Evolutionary conservation across 2,329 filamentous ascomycete genomes (phyloP).

Genomic region (Cladosporium sp.): DNA sequence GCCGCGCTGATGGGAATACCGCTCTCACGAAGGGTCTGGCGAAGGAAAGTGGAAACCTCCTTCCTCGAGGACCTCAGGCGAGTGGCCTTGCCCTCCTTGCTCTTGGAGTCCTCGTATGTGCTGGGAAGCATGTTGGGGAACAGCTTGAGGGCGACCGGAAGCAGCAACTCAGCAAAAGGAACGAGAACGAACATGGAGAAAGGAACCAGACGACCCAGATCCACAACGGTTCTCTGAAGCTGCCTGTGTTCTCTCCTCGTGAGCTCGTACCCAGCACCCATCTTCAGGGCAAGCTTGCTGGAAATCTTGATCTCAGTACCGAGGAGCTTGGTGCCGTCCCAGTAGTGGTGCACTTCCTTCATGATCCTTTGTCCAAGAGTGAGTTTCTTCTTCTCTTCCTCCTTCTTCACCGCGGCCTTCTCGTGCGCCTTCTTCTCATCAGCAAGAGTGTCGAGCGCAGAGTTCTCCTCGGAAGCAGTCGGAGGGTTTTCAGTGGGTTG

Average conservation of each 20-base stretch:
- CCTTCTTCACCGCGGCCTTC: slow-evolving; percentile 56
- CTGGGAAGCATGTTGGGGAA: slow-evolving; percentile 97
- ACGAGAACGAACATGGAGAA: slow-evolving; percentile 98
- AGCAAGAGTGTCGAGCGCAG: slow-evolving; percentile 58
- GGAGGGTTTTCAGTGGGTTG: slow-evolving; percentile 42
- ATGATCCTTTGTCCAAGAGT: slow-evolving; percentile 90
- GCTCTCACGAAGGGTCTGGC: slow-evolving; percentile 85
- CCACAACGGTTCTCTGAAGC: slow-evolving; percentile 85
- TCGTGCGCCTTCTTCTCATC: slow-evolving; percentile 48
- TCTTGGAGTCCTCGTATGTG: slow-evolving; percentile 89
- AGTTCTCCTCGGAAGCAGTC: slow-evolving; percentile 43
- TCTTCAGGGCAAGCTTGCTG: slow-evolving; percentile 84
- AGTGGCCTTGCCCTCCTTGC: slow-evolving; percentile 82
- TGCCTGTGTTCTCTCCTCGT: slow-evolving; percentile 90
- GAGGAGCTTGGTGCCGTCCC: slow-evolving; percentile 95
- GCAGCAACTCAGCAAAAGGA: slow-evolving; percentile 86
- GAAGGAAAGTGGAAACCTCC: slow-evolving; percentile 86
- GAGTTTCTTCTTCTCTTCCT: slow-evolving; percentile 75
- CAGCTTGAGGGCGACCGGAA: slow-evolving; percentile 84
- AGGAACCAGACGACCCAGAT: slow-evolving; percentile 84
- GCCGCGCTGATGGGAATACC: slow-evolving; percentile 79
- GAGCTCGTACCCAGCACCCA: slow-evolving; percentile 96
- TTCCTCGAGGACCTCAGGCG: slow-evolving; percentile 80
- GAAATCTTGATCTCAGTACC: slow-evolving; percentile 92
- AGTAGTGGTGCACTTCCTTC: slow-evolving; percentile 90